These are phyloP conservation scores for Coemansia sp. DNA, from an alignment of 192 early-diverging fungal species.

Conservation along the genomic window DNA sequence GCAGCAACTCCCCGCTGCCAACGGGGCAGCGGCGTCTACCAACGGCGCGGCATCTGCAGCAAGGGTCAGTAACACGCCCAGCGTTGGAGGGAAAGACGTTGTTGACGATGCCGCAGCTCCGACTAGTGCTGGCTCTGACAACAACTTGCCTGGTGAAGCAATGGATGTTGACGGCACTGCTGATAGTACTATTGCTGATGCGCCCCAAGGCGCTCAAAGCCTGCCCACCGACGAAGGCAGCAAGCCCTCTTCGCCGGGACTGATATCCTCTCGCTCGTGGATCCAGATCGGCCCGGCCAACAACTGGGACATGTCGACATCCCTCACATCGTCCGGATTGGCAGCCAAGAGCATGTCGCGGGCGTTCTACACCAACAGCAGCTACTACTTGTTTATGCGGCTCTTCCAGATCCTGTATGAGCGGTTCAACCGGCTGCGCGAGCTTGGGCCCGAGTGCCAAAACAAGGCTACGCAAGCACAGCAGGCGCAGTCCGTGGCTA, in stretches of 20 bases:
- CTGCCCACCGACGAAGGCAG: slow-evolving; percentile 20
- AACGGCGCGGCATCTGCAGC: slow-evolving; percentile 10
- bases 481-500: slow-evolving; percentile 43
- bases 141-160: not conserved
- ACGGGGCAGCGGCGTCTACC: not conserved
- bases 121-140: not conserved
- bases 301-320: slow-evolving; percentile 23
- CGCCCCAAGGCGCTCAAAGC: not conserved
- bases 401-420: slow-evolving; percentile 84
- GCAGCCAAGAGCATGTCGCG: slow-evolving; percentile 49
- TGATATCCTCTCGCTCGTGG: slow-evolving; percentile 55
- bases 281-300: slow-evolving; percentile 39
- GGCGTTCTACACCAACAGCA: slow-evolving; percentile 86
- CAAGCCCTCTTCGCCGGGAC: slow-evolving; percentile 53
- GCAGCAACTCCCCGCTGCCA: not conserved
- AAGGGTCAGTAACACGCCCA: not conserved
- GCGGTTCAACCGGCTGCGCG: slow-evolving; percentile 77
- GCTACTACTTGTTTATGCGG: slow-evolving; percentile 86
- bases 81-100: no score
- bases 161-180: slow-evolving; percentile 3
- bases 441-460: slow-evolving; percentile 61
- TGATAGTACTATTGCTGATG: not conserved
- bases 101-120: not conserved
- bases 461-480: slow-evolving; percentile 21
- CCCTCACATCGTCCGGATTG: not conserved